A percentile compares a stretch with the other conserved stretches of the same genome.
Evolutionary conservation across 805 yeast genomes (phyloP).

Genomic region (Kuraishia floccosa): DNA sequence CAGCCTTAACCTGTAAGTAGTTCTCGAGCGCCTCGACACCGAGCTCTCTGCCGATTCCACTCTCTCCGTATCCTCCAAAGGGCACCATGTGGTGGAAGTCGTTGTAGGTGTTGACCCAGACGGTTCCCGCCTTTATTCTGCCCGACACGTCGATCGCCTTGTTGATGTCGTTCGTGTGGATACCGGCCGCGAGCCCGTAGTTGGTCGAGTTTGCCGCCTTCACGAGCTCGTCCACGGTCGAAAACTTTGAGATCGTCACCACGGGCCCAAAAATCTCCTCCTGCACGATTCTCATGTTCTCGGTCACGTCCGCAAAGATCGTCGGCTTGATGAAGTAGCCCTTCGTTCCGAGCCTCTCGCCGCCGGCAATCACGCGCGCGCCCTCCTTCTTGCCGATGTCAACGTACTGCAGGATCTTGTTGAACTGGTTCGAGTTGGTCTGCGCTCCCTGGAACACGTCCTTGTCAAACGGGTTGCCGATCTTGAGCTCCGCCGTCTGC

Average conservation of each 20-base stretch:
- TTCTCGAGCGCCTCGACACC: slow-evolving; percentile 56
- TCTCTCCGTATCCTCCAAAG: slow-evolving; percentile 60
- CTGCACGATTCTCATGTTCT: slow-evolving; percentile 61
- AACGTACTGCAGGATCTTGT: slow-evolving; percentile 52
- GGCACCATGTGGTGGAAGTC: slow-evolving; percentile 60
- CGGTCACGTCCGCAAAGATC: slow-evolving; percentile 70
- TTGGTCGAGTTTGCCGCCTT: slow-evolving; percentile 64
- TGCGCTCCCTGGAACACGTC: slow-evolving; percentile 67
- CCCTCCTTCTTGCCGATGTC: slow-evolving; percentile 57
- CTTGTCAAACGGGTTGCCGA: slow-evolving; percentile 74
- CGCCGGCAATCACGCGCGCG: slow-evolving; percentile 71
- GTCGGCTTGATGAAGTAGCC: slow-evolving; percentile 78
- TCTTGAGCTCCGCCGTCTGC: slow-evolving; percentile 39
- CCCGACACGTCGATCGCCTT: slow-evolving; percentile 58
- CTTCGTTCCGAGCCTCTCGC: slow-evolving; percentile 59
- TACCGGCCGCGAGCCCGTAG: slow-evolving; percentile 83
- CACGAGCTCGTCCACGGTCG: slow-evolving; percentile 64
- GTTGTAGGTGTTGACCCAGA: slow-evolving; percentile 71
- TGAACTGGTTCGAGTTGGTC: slow-evolving; percentile 56
- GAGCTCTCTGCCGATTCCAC: slow-evolving; percentile 69
- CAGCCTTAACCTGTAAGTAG: slow-evolving; percentile 57
- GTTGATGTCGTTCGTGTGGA: slow-evolving; percentile 62
- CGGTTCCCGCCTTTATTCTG: slow-evolving; percentile 66
- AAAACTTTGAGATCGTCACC: slow-evolving; percentile 63
- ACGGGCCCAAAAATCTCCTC: slow-evolving; percentile 95